These are phyloP conservation scores for Cutaneotrichosporon sp. DNA, from an alignment of 1,284 basidiomycete species.

Conservation along the genomic window DNA sequence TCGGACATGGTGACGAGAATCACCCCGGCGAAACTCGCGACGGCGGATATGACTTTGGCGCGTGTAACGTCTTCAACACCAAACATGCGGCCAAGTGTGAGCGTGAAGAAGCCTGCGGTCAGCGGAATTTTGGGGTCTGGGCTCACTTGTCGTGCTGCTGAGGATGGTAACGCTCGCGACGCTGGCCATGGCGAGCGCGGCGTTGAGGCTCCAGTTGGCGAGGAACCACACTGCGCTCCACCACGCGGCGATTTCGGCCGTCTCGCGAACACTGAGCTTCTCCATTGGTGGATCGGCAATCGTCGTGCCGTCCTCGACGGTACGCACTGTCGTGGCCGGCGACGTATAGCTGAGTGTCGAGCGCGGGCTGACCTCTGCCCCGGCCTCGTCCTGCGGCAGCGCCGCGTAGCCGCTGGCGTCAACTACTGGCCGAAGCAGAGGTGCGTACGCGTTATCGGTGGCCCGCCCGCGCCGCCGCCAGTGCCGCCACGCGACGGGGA, in stretches of 20 bases:
- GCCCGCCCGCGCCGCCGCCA: constrained; percentile 1
- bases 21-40: constrained; percentile 78
- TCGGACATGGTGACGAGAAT: constrained; percentile 79
- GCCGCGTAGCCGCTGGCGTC: neutral
- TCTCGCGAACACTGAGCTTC: constrained; percentile 61
- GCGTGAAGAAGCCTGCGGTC: constrained; percentile 80
- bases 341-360: neutral
- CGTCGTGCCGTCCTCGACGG: constrained; percentile 2
- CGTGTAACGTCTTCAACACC: constrained; percentile 72
- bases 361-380: neutral
- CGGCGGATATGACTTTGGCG: constrained; percentile 73
- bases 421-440: neutral
- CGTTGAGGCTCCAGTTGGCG: constrained; percentile 85
- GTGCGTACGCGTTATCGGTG: neutral
- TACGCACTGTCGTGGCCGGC: neutral
- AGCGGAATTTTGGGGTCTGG: neutral
- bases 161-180: constrained; percentile 87
- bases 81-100: constrained; percentile 76
- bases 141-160: constrained; percentile 78
- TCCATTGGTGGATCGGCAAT: constrained; percentile 13
- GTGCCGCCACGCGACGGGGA: constrained; percentile 53
- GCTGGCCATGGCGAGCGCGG: constrained; percentile 73
- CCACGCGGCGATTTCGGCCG: constrained; percentile 64
- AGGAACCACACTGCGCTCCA: constrained; percentile 86
- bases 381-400: neutral